Percentiles rank a stretch among this genome's conserved stretches.
Evolutionary conservation across 2,329 filamentous ascomycete genomes (phyloP).

Genomic region (Ophiostoma ips): DNA sequence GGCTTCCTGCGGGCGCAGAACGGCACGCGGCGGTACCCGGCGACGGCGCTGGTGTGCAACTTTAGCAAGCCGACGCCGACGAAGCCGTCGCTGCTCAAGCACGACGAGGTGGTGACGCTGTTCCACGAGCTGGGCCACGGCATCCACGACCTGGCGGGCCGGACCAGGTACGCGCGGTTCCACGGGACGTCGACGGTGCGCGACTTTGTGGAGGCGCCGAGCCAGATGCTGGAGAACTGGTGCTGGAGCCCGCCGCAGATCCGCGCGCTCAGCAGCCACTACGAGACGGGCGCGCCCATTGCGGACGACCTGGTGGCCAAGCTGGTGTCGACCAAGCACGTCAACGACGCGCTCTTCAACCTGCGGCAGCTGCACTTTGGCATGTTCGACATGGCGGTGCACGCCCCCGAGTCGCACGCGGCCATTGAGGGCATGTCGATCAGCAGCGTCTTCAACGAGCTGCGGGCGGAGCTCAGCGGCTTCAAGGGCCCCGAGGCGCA

Average conservation of each 20-base stretch:
- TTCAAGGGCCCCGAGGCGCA: constrained; percentile 60
- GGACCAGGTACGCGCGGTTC: constrained; percentile 49
- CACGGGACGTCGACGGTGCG: constrained; percentile 53
- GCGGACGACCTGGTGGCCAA: constrained; percentile 61
- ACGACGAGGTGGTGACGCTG: constrained; percentile 68
- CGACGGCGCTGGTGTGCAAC: constrained; percentile 72
- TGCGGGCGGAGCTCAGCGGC: constrained; percentile 57
- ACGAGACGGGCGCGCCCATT: constrained; percentile 54
- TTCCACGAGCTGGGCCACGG: constrained; percentile 67
- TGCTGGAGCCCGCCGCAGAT: constrained; percentile 56
- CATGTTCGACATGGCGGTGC: constrained; percentile 72
- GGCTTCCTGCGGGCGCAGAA: constrained; percentile 42
- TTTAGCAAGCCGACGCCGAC: constrained; percentile 66
- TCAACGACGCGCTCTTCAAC: constrained; percentile 69
- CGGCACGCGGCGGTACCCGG: constrained; percentile 59
- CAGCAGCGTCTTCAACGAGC: constrained; percentile 54
- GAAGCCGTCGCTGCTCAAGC: constrained; percentile 68
- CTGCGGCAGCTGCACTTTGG: constrained; percentile 68
- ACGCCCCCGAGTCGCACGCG: constrained; percentile 54
- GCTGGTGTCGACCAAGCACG: constrained; percentile 63
- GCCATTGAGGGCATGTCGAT: constrained; percentile 53
- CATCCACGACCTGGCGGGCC: constrained; percentile 53
- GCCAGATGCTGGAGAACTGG: constrained; percentile 65
- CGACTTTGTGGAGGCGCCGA: constrained; percentile 59
- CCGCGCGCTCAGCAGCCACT: constrained; percentile 57